phyloP scores from a whole-genome alignment of 1,139 yeast genomes.

The Yamadazyma buinensis region DNA sequence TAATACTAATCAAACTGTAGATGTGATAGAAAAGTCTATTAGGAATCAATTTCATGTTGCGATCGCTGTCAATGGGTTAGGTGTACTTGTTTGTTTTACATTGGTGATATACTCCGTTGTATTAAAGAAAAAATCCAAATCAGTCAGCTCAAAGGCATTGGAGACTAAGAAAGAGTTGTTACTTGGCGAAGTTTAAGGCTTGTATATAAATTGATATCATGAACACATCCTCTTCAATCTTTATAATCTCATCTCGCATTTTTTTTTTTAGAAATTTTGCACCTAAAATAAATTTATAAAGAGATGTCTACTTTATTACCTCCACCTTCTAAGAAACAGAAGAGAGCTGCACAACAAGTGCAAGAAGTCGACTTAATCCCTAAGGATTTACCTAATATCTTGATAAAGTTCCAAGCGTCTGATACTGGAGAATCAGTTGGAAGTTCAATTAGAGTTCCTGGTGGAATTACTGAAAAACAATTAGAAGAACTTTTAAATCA shows the following conservation, averaged over 20 bases:
- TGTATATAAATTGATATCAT: too few species aligned
- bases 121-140: background rate
- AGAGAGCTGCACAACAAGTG: constrained; percentile 76
- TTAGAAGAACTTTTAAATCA: constrained; percentile 83
- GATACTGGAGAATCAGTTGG: constrained; percentile 92
- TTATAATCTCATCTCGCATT: constrained; percentile 6
- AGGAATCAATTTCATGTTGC: constrained; percentile 2
- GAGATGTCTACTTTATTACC: constrained; percentile 90
- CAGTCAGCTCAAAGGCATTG: background rate
- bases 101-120: background rate
- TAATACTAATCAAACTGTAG: background rate
- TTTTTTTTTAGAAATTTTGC: background rate
- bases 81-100: background rate
- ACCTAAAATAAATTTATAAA: background rate
- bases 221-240: background rate
- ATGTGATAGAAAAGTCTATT: background rate
- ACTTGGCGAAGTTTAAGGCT: too few species aligned
- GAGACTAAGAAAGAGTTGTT: too few species aligned
- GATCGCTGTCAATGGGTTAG: constrained; percentile 2
- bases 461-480: constrained; percentile 79
- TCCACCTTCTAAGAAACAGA: constrained; percentile 90
- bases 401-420: constrained; percentile 86
- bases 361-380: constrained; percentile 76
- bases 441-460: constrained; percentile 88
- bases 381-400: constrained; percentile 77